These are phyloP conservation scores for Selaginella tamariscina DNA, from an alignment of 75 land plant species.

Conservation along the genomic window DNA sequence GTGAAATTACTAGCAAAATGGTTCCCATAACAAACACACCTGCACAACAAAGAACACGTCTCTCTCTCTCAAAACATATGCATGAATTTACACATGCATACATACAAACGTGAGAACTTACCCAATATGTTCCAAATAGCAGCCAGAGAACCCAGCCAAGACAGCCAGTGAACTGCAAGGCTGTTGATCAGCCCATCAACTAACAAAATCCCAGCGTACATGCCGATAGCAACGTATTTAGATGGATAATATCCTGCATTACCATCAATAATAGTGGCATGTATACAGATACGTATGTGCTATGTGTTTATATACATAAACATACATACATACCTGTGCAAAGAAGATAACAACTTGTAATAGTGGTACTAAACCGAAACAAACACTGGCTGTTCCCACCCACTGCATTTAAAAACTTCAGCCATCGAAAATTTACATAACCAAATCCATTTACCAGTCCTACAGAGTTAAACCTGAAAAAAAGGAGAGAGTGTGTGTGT, in stretches of 20 bases:
- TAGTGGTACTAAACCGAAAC: conserved; percentile 58
- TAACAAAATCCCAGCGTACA: conserved; percentile 65
- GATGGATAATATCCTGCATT: conserved; percentile 65
- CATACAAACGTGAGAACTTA: conserved; percentile 15
- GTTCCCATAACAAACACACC: conserved; percentile 81
- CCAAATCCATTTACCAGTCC: conserved; percentile 14
- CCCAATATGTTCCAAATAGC: conserved; percentile 74
- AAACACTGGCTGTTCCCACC: conserved; percentile 73
- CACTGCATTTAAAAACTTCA: conserved; percentile 34
- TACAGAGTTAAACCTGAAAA: conserved; percentile 24
- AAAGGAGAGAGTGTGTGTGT: too few species aligned
- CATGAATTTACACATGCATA: not conserved
- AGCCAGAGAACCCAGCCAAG: conserved; percentile 51
- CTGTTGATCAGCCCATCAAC: conserved; percentile 52
- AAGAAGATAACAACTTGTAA: conserved; percentile 74
- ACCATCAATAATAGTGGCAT: too few species aligned
- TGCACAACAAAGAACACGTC: conserved; percentile 22
- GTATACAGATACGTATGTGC: too few species aligned
- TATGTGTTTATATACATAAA: too few species aligned
- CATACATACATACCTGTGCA: too few species aligned
- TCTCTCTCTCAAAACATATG: too few species aligned
- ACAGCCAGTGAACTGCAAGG: conserved; percentile 47
- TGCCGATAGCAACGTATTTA: conserved; percentile 46
- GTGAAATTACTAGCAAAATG: conserved; percentile 8
- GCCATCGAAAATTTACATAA: not conserved